Evolutionary conservation across 2,329 filamentous ascomycete genomes (phyloP).

Genomic region (Pleurostoma richardsiae): DNA sequence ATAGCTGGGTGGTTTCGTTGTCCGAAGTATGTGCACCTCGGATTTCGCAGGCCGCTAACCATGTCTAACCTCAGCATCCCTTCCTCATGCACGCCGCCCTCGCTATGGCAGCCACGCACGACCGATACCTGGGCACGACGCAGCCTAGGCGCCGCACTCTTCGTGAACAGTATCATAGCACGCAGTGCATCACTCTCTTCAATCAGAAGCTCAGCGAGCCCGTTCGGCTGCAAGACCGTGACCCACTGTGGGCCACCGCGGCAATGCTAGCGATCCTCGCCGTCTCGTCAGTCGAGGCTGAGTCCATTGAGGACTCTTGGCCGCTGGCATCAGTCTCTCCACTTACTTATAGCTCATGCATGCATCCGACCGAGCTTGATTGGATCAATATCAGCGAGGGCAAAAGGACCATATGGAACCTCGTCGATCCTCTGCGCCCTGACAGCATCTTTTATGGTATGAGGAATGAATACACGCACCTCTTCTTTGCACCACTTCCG

Average conservation of each 20-base stretch:
- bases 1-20: background rate
- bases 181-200: slow-evolving; percentile 32
- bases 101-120: slow-evolving; percentile 34
- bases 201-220: slow-evolving; percentile 27
- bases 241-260: slow-evolving; percentile 41
- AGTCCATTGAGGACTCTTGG: slow-evolving; percentile 23
- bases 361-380: slow-evolving; percentile 17
- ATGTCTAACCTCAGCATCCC: slow-evolving; percentile 24
- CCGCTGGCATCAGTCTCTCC: slow-evolving; percentile 17
- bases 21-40: too few species aligned
- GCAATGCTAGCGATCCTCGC: slow-evolving; percentile 32
- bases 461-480: slow-evolving; percentile 27
- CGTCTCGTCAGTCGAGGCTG: slow-evolving; percentile 32
- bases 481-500: slow-evolving; percentile 15
- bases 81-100: slow-evolving; percentile 40
- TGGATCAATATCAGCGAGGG: slow-evolving; percentile 27
- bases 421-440: slow-evolving; percentile 25
- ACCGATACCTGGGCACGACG: slow-evolving; percentile 22
- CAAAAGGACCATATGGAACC: slow-evolving; percentile 29
- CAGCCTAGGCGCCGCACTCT: slow-evolving; percentile 16
- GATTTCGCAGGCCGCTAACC: slow-evolving; percentile 6
- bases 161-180: slow-evolving; percentile 38
- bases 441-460: slow-evolving; percentile 28
- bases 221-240: slow-evolving; percentile 28
- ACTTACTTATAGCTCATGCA: too few species aligned